phyloP scores from a whole-genome alignment of 257 asterid species.

The Coffea canephora region DNA sequence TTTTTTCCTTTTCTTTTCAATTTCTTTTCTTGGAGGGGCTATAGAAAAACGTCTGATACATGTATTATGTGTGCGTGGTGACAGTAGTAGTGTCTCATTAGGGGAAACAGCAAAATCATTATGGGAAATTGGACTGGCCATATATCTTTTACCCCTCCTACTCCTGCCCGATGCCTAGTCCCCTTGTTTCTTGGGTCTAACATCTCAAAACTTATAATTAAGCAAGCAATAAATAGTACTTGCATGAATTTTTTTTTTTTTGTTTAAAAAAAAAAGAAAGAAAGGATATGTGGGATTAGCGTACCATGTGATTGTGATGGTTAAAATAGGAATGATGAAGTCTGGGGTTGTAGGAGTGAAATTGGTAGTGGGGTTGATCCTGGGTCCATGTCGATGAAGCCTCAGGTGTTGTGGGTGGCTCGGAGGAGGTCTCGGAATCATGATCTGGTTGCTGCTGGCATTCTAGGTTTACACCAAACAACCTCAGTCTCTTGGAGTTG shows the following conservation, averaged over 20 bases:
- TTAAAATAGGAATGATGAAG: conserved; percentile 16
- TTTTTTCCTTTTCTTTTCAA: not conserved
- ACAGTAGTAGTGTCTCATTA: conserved; percentile 39
- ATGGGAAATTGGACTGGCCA: conserved; percentile 66
- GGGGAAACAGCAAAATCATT: conserved; percentile 74
- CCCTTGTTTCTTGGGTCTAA: not conserved
- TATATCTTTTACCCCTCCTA: conserved; percentile 30
- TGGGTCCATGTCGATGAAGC: conserved; percentile 53
- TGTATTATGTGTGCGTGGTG: not conserved
- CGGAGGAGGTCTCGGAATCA: conserved; percentile 33
- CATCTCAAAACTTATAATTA: not conserved
- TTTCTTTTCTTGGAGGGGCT: not conserved
- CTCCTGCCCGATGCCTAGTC: not conserved
- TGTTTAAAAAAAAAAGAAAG: not conserved
- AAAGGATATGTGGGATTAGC: conserved; percentile 10
- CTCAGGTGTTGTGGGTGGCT: conserved; percentile 33
- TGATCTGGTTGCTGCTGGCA: conserved; percentile 44
- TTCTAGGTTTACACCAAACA: conserved; percentile 86
- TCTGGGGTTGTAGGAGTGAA: conserved; percentile 30
- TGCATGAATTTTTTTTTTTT: not conserved
- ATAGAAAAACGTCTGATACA: not conserved
- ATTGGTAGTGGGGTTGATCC: conserved; percentile 26
- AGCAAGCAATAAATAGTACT: not conserved
- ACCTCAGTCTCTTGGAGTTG: conserved; percentile 65
- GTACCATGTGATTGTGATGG: conserved; percentile 63